Base-by-base conservation (phyloP, 2,329 filamentous ascomycete species). In the Paracoccidioides brasiliensis region DNA sequence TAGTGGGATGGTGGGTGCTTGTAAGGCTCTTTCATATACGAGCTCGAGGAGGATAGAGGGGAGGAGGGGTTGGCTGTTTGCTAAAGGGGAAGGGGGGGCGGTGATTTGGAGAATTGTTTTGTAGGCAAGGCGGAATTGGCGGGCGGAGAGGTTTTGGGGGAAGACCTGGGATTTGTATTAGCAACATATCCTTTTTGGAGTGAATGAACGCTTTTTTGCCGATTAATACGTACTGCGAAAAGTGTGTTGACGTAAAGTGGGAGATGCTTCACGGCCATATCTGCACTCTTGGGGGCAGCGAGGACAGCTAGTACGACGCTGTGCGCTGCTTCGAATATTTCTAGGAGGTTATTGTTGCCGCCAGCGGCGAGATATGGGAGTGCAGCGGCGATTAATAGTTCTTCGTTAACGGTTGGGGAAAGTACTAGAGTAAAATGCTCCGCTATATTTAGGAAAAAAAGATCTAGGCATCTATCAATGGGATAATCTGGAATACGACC, bases 291-390 rank as follows among this genome's bases (percentile, higher is more conserved):
- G 0, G 90, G 88, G 53, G 87, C 85, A 0, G 87, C 87, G 48
- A 95, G 81, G 3, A 88, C 83, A 1, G 90, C 83, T 5, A 96
- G 80, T 61, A 88, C 80, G 44, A 90, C 81, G 60, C 85, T 87
- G 71, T 96, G 90, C 0, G 90, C 88, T 0, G 90, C 83, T 70
- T 96, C 90, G 63, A 94, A 95, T n/a, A 94, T 81, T 43, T 83
- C 78, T 2, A 84, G 71, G 8, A 86, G 74, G 48, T 79, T 72
- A 28, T 74, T 71, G 59, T 81, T 78, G 15, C 76, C 76, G 32
- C 77, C 79, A n/a, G 79, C 72, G 45, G 77, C 75, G 3, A 96
- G 80, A 66, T 95, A 93, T 0, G 85, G 80, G 4, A 82, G 80
- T 5, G 89, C 86, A 1, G 88, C 84, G 38, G 83, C 79, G 53